Evolutionary conservation across 2,329 filamentous ascomycete genomes (phyloP).

Genomic region (Phoma sp.): DNA sequence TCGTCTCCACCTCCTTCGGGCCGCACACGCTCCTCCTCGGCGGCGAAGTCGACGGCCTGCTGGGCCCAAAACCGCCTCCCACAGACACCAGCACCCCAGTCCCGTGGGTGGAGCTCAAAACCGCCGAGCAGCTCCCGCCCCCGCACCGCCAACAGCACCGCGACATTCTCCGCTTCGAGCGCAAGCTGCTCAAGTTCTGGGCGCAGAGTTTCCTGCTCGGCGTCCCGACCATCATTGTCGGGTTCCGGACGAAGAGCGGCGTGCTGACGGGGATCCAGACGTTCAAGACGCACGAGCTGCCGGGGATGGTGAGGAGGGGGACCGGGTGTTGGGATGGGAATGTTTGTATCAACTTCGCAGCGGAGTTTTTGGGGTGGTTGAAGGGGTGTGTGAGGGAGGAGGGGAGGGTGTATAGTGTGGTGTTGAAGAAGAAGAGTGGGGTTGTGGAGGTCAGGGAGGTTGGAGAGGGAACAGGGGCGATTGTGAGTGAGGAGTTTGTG

Average conservation of each 20-base stretch:
- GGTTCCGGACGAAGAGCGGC: conserved; percentile 78
- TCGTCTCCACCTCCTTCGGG: conserved; percentile 88
- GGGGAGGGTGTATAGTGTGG: conserved; percentile 78
- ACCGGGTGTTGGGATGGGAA: conserved; percentile 86
- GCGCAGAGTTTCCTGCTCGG: conserved; percentile 94
- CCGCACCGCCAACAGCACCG: conserved; percentile 58
- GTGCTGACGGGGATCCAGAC: conserved; percentile 76
- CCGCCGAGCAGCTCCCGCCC: conserved; percentile 69
- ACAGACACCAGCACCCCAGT: conserved; percentile 54
- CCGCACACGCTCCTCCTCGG: conserved; percentile 77
- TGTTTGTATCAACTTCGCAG: conserved; percentile 89
- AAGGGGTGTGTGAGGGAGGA: conserved; percentile 66
- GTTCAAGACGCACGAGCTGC: conserved; percentile 79
- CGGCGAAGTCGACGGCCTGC: conserved; percentile 87
- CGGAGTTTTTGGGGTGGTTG: conserved; percentile 77
- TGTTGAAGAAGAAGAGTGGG: conserved; percentile 66
- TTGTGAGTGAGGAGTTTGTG: conserved; percentile 78
- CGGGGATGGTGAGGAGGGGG: conserved; percentile 73
- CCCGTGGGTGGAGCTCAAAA: conserved; percentile 96
- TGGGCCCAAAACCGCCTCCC: conserved; percentile 22
- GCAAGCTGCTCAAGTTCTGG: conserved; percentile 95
- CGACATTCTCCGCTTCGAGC: conserved; percentile 78
- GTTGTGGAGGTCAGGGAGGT: conserved; percentile 76
- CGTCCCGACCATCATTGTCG: conserved; percentile 89
- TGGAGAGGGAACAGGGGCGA: conserved; percentile 76